A percentile compares a stretch with the other conserved stretches of the same genome.
Evolutionary conservation across 2,329 filamentous ascomycete species (phyloP).

Genomic region (Claviceps citrina): DNA sequence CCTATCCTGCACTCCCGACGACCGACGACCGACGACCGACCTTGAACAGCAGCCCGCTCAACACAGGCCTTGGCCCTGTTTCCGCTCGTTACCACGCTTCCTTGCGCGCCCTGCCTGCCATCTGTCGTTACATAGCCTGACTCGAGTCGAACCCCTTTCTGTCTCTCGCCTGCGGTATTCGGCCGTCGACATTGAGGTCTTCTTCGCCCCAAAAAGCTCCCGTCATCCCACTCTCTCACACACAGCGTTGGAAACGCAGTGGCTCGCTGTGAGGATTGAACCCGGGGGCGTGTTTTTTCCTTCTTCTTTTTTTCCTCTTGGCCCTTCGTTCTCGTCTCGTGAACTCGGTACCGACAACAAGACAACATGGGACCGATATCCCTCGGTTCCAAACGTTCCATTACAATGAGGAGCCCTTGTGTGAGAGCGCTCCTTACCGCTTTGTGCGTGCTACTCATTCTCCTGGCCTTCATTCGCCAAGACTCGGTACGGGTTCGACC

Average conservation of each 20-base stretch:
- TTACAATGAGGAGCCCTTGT: conserved; percentile 35
- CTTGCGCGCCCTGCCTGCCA: no score
- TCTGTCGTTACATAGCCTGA: conserved; percentile 1
- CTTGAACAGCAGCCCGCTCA: conserved; percentile 1
- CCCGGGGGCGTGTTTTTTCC: background rate
- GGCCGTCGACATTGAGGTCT: background rate
- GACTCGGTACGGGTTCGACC: conserved; percentile 26
- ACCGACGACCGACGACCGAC: conserved; percentile 3
- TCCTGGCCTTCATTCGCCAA: conserved; percentile 26
- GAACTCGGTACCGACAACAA: no score
- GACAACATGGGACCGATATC: conserved; percentile 22
- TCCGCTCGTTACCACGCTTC: conserved; percentile 1
- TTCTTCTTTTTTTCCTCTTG: background rate
- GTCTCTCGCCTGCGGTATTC: background rate
- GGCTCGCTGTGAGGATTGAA: background rate
- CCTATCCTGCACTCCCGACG: no score
- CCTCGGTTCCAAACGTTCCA: conserved; percentile 22
- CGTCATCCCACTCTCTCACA: no score
- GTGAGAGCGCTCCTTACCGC: conserved; percentile 29
- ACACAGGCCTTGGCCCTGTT: background rate
- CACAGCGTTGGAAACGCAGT: background rate
- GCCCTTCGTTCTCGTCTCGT: no score
- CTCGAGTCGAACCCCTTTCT: background rate
- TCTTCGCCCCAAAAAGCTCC: no score
- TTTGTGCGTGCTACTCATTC: conserved; percentile 26